These are phyloP conservation scores for Stereum hirsutum DNA, from an alignment of 1,284 basidiomycete species.

Conservation along the genomic window DNA sequence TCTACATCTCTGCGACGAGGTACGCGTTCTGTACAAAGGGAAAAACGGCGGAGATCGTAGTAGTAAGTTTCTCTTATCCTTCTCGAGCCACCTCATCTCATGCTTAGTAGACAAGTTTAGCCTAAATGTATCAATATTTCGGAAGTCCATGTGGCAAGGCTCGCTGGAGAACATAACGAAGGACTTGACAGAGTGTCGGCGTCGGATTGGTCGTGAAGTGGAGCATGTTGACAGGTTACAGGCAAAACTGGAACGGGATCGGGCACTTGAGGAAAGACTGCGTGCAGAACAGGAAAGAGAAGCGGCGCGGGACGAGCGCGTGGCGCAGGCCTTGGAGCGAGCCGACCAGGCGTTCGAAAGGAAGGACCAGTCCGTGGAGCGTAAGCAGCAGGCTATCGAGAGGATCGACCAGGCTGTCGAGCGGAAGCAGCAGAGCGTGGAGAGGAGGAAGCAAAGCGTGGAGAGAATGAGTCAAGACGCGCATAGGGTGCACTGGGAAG, in stretches of 20 bases:
- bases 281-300: not conserved
- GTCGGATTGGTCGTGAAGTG: not conserved
- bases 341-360: not conserved
- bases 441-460: too few species aligned
- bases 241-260: not conserved
- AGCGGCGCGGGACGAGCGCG: not conserved
- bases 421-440: too few species aligned
- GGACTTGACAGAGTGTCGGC: not conserved
- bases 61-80: not conserved
- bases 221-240: not conserved
- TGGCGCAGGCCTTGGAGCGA: not conserved
- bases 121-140: too few species aligned
- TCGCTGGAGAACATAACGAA: not conserved
- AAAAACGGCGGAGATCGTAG: not conserved
- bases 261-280: not conserved
- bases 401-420: too few species aligned
- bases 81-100: too few species aligned
- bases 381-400: too few species aligned
- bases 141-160: too few species aligned
- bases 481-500: not conserved
- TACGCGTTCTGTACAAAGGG: not conserved
- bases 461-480: too few species aligned
- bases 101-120: too few species aligned
- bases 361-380: not conserved
- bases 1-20: not conserved